These are phyloP conservation scores for Isabelozyma heimii DNA, from an alignment of 805 yeast genomes.

Conservation along the genomic window DNA sequence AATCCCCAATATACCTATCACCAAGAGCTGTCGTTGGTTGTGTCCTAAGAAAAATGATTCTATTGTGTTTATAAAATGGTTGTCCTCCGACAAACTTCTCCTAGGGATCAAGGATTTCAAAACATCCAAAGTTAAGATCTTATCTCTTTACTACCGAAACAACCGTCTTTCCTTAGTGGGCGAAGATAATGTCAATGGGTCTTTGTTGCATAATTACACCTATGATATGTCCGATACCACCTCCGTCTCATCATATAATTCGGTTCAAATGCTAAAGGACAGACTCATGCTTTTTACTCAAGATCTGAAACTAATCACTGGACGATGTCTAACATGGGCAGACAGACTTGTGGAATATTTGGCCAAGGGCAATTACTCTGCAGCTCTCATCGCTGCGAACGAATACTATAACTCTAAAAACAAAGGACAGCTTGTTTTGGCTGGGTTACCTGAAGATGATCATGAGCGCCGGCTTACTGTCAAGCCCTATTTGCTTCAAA, in stretches of 20 bases:
- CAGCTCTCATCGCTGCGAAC: slow-evolving; percentile 57
- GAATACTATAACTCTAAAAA: slow-evolving; percentile 48
- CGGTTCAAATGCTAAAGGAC: slow-evolving; percentile 20
- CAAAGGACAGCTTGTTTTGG: slow-evolving; percentile 43
- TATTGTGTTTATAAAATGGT: slow-evolving; percentile 59
- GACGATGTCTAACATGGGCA: slow-evolving; percentile 67
- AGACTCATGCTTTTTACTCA: slow-evolving; percentile 16
- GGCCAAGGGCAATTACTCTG: slow-evolving; percentile 45
- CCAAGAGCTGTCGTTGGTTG: slow-evolving; percentile 21
- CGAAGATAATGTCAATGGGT: slow-evolving; percentile 1
- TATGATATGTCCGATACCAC: not conserved
- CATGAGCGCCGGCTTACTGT: slow-evolving; percentile 47
- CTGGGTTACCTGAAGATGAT: slow-evolving; percentile 55
- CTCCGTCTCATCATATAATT: slow-evolving; percentile 7
- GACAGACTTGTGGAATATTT: slow-evolving; percentile 53
- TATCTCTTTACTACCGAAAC: not conserved
- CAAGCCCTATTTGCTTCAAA: slow-evolving; percentile 51
- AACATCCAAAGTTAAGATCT: not conserved
- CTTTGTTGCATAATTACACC: not conserved
- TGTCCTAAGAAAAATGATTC: slow-evolving; percentile 21
- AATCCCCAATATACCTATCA: slow-evolving; percentile 23
- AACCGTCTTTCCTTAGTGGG: slow-evolving; percentile 3
- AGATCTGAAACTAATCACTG: slow-evolving; percentile 51
- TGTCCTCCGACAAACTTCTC: slow-evolving; percentile 15
- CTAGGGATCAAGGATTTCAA: not conserved